A percentile compares a stretch with the other conserved stretches of the same genome.
phyloP scores from a whole-genome alignment of 495 filamentous ascomycete genomes.

The Neurospora sp. region DNA sequence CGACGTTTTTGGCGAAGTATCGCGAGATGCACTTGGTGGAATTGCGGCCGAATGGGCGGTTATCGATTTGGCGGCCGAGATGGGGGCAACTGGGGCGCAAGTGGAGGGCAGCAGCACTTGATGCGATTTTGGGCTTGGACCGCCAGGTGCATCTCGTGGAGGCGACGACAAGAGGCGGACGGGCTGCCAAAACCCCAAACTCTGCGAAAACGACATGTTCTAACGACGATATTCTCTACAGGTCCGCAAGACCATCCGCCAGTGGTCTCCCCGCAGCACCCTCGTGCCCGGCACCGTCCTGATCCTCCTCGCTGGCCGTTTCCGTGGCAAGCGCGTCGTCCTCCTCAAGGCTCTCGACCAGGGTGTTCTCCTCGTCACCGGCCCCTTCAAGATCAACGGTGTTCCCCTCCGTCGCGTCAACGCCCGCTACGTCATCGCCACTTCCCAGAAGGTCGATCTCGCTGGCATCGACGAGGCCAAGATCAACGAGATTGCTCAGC shows the following conservation, averaged over 20 bases:
- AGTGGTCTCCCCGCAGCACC: slow-evolving; percentile 70
- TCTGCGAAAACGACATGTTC: slow-evolving; percentile 4
- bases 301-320: slow-evolving; percentile 97
- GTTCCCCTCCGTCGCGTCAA: slow-evolving; percentile 97
- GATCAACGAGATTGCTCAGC: slow-evolving; percentile 70
- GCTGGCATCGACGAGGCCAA: slow-evolving; percentile 69
- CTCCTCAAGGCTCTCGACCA: slow-evolving; percentile 94
- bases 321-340: slow-evolving; percentile 99
- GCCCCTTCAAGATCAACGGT: slow-evolving; percentile 99
- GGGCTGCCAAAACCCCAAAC: not conserved
- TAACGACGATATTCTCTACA: slow-evolving; percentile 31
- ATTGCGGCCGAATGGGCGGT: slow-evolving; percentile 2
- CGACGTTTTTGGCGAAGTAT: slow-evolving; percentile 1
- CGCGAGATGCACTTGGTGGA: slow-evolving; percentile 8
- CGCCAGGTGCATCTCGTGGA: not conserved
- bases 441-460: slow-evolving; percentile 80
- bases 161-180: not conserved
- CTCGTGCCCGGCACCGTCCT: slow-evolving; percentile 90
- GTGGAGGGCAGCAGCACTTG: not conserved
- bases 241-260: slow-evolving; percentile 89
- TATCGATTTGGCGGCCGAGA: not conserved
- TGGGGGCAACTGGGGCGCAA: slow-evolving; percentile 4
- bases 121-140: not conserved
- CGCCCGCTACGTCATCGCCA: slow-evolving; percentile 97
- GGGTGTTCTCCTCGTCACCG: slow-evolving; percentile 96